Percentiles rank a stretch among this genome's conserved stretches.
phyloP scores from a whole-genome alignment of 106 monocot species.

The Alisma plantagoaquatica region DNA sequence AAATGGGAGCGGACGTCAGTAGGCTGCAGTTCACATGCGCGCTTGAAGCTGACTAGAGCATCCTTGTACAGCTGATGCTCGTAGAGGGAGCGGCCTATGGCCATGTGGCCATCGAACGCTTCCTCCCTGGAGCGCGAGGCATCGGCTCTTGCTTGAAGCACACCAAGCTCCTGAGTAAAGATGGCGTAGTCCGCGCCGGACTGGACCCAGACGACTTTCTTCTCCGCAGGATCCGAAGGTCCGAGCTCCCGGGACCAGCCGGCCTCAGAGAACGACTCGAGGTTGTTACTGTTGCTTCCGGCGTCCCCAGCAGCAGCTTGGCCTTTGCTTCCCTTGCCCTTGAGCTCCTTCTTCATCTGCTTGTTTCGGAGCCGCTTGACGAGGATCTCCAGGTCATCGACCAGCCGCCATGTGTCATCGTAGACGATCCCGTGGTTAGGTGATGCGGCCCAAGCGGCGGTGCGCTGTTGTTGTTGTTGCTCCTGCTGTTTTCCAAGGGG shows the following conservation, averaged over 20 bases:
- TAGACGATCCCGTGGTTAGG: constrained; percentile 48
- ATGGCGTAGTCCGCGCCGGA: constrained; percentile 37
- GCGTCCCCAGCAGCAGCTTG: too few species aligned
- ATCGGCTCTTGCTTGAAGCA: constrained; percentile 59
- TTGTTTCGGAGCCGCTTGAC: constrained; percentile 62
- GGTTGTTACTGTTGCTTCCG: constrained; percentile 52
- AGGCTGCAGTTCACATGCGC: constrained; percentile 84
- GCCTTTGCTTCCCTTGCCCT: constrained; percentile 7
- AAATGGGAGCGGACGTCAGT: constrained; percentile 82
- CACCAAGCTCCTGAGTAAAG: constrained; percentile 60
- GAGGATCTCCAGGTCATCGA: constrained; percentile 75
- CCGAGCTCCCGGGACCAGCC: constrained; percentile 91
- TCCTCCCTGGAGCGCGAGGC: constrained; percentile 46
- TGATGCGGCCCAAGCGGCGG: constrained; percentile 37
- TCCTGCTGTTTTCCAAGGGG: neutral
- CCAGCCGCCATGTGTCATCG: constrained; percentile 55
- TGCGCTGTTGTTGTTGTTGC: constrained; percentile 6
- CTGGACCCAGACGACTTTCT: constrained; percentile 50
- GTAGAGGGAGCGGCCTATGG: constrained; percentile 65
- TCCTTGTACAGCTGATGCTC: constrained; percentile 75
- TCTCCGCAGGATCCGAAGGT: constrained; percentile 26
- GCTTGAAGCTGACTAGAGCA: constrained; percentile 54
- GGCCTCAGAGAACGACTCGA: constrained; percentile 84
- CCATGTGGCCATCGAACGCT: constrained; percentile 90
- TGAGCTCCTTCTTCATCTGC: constrained; percentile 40